phyloP scores from a whole-genome alignment of 108 stramenopile genomes.

The Nitzschia putrida region DNA sequence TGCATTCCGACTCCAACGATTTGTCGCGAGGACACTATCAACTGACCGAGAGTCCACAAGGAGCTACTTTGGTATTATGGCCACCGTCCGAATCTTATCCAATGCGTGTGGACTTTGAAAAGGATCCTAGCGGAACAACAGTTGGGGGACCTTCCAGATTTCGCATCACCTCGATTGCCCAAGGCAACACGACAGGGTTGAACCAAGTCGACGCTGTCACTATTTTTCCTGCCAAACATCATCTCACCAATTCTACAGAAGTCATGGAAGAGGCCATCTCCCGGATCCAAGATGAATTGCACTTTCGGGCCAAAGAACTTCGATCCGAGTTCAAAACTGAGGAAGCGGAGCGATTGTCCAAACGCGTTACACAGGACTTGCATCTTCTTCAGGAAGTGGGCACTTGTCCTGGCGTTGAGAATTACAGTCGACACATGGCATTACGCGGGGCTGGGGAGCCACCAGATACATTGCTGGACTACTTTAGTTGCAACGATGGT shows the following conservation, averaged over 20 bases:
- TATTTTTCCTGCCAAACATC: constrained; percentile 79
- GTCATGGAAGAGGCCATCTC: constrained; percentile 47
- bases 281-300: constrained; percentile 60
- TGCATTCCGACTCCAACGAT: neutral
- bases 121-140: neutral
- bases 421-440: constrained; percentile 73
- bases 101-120: constrained; percentile 32
- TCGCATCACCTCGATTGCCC: constrained; percentile 19
- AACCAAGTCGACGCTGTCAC: constrained; percentile 17
- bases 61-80: constrained; percentile 31
- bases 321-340: constrained; percentile 29
- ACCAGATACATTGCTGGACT: constrained; percentile 72
- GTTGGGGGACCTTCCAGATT: neutral
- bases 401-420: constrained; percentile 70
- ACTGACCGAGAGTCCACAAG: neutral
- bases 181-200: constrained; percentile 23
- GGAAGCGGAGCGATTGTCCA: constrained; percentile 61
- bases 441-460: constrained; percentile 54
- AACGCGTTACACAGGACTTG: constrained; percentile 61
- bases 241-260: constrained; percentile 41
- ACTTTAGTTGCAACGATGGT: constrained; percentile 31
- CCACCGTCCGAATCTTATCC: constrained; percentile 57
- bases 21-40: constrained; percentile 46
- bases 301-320: constrained; percentile 43
- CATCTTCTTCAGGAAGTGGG: constrained; percentile 56